phyloP scores from a whole-genome alignment of 441 rosid genomes.

The Arabidopsis lyrata region DNA sequence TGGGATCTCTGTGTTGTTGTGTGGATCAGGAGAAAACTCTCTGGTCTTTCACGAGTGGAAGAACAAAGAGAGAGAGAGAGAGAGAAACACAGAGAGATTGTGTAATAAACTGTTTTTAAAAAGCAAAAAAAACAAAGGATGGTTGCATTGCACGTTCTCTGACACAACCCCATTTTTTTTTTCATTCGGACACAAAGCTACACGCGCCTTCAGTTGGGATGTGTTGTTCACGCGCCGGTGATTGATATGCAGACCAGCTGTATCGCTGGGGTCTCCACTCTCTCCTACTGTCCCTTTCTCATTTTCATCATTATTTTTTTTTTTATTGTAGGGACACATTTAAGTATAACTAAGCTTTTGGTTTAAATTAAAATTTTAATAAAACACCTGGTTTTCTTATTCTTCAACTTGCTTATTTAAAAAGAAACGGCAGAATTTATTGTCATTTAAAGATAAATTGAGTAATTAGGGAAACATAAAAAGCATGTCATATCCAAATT shows the following conservation, averaged over 20 bases:
- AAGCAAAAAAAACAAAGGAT: constrained; percentile 23
- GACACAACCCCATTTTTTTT: constrained; percentile 27
- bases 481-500: constrained; percentile 28
- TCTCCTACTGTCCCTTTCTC: constrained; percentile 43
- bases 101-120: constrained; percentile 32
- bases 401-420: constrained; percentile 10
- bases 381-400: constrained; percentile 21
- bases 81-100: not conserved
- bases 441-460: constrained; percentile 19
- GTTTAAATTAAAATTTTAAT: constrained; percentile 5
- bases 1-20: constrained; percentile 33
- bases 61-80: constrained; percentile 11
- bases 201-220: not conserved
- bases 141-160: constrained; percentile 51
- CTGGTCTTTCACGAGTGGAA: constrained; percentile 40
- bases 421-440: not conserved
- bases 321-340: constrained; percentile 42
- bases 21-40: constrained; percentile 39
- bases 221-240: constrained; percentile 34
- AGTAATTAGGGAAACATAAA: constrained; percentile 33
- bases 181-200: not conserved
- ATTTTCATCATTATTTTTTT: constrained; percentile 37
- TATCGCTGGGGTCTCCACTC: constrained; percentile 48
- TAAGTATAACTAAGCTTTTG: constrained; percentile 21
- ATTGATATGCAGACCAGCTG: constrained; percentile 48